Base-by-base conservation (phyloP, 441 rosid genomes). In the Adansonia grandidieri region DNA sequence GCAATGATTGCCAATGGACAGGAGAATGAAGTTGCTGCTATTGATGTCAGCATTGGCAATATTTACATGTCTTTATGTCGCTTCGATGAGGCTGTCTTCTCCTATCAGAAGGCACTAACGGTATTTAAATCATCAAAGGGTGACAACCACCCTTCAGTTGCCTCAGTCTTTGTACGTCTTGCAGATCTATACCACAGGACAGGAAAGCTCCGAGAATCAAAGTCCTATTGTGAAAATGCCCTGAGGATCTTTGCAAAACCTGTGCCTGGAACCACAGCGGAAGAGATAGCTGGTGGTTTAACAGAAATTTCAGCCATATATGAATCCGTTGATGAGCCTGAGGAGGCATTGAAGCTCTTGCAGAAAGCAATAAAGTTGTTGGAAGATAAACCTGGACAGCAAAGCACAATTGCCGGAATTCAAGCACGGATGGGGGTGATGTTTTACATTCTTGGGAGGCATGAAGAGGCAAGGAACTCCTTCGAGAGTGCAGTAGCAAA, bases 341-440 rank as follows among this genome's bases (percentile, higher is more conserved):
- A 91, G 86, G 99, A 96, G 86, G 99, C 99, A 5, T 78, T 96
- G 85, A 94, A 94, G 90, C 89, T 96, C 57, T 87, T 96, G 83
- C 93, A 91, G 85, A 94, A 85, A 89, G 93, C 97, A 3, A 90
- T 94, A 93, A 94, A 94, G 77, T 84, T 96, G 82, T 85, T 94
- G 75, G 99, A 94, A 80, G 99, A 96, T 78, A 94, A 91, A 86
- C 97, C 97, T 6, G 98, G 99, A 58, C 99, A 96, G 85, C 99
- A 96, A 80, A 91, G 95, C 80, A 90, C 95, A 51, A 88, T 96
- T 80, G 98, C 97, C 1, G 99, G 99, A 53, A 92, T 96, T 32
- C 97, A 96, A 85, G 97, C 97, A 56, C 81, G 98, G 54, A 94
- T 94, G 96, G 99, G 98, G 47, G 98, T 96, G 75, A 94, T 94